Conservation (phyloP, 495 filamentous ascomycete genomes). For the Podospora conica region DNA sequence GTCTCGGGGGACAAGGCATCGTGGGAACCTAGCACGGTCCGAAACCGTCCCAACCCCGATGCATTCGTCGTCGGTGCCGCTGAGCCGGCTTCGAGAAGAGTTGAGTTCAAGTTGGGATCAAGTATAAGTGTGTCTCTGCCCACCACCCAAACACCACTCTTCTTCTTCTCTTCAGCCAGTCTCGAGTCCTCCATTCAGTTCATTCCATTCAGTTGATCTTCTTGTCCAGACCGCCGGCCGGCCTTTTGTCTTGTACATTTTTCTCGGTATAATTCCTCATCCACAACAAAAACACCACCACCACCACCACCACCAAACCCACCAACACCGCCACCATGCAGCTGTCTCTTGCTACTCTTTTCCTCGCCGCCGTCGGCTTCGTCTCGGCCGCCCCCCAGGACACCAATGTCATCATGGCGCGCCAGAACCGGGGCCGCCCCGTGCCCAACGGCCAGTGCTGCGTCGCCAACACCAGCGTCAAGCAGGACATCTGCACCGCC, state of each 20-base stretch:
- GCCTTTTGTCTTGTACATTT: slow-evolving; percentile 2
- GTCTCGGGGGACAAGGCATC: not conserved
- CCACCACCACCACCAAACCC: slow-evolving; percentile 2
- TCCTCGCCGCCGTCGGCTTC: slow-evolving; percentile 18
- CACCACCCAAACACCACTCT: not conserved
- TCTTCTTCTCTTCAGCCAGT: slow-evolving; percentile 4
- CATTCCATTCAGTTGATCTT: not conserved
- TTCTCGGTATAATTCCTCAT: not conserved
- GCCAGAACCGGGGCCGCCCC: slow-evolving; percentile 28
- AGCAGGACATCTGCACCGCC: slow-evolving; percentile 28
- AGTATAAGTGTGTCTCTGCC: not conserved
- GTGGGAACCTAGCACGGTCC: not conserved
- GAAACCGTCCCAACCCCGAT: not conserved
- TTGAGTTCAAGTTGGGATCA: not conserved
- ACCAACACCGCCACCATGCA: slow-evolving; percentile 15
- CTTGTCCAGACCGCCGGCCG: slow-evolving; percentile 6
- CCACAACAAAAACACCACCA: not conserved
- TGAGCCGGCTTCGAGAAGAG: not conserved
- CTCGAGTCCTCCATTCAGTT: slow-evolving; percentile 2
- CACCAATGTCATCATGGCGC: slow-evolving; percentile 8
- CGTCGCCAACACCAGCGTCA: slow-evolving; percentile 26
- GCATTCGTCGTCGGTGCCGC: not conserved
- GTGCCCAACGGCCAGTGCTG: slow-evolving; percentile 28
- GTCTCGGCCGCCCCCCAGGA: slow-evolving; percentile 13
- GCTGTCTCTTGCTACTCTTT: slow-evolving; percentile 17